These are phyloP conservation scores for Trichothecium sympodiale DNA, from an alignment of 2,329 filamentous ascomycete genomes.

Conservation along the genomic window DNA sequence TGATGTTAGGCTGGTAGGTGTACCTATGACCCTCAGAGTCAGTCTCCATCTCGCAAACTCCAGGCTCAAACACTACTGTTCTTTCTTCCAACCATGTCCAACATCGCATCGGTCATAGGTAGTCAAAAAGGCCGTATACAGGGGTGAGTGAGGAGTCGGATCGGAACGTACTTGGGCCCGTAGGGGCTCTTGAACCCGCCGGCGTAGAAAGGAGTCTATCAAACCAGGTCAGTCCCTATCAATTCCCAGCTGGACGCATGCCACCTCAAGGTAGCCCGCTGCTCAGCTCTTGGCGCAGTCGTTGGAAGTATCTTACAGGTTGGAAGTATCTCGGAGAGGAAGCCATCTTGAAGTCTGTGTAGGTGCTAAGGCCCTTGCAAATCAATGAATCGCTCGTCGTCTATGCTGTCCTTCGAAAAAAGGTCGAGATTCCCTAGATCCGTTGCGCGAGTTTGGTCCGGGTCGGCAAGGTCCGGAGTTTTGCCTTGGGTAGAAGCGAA, in stretches of 20 bases:
- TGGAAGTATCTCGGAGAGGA: constrained; percentile 14
- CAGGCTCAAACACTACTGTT: background rate
- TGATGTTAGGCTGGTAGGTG: constrained; percentile 43
- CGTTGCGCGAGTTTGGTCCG: constrained; percentile 8
- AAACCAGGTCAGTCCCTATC: constrained; percentile 20
- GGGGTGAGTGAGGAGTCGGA: background rate
- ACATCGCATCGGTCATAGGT: too few species aligned
- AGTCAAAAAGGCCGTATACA: background rate
- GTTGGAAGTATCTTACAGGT: background rate
- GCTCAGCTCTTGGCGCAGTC: background rate
- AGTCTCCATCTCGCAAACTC: constrained; percentile 10
- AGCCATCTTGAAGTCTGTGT: constrained; percentile 25
- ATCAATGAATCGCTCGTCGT: constrained; percentile 24
- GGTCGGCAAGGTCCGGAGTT: constrained; percentile 6
- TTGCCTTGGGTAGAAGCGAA: constrained; percentile 1
- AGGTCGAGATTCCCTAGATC: background rate
- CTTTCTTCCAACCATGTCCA: too few species aligned
- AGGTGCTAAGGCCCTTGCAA: constrained; percentile 17
- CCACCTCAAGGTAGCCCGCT: background rate
- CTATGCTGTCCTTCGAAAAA: constrained; percentile 1
- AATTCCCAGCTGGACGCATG: too few species aligned
- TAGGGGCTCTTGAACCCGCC: constrained; percentile 49
- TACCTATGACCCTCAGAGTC: constrained; percentile 35
- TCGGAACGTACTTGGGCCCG: constrained; percentile 48
- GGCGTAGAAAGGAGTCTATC: constrained; percentile 35